phyloP scores from a whole-genome alignment of 2,329 filamentous ascomycete genomes.

The Nemania sp. region DNA sequence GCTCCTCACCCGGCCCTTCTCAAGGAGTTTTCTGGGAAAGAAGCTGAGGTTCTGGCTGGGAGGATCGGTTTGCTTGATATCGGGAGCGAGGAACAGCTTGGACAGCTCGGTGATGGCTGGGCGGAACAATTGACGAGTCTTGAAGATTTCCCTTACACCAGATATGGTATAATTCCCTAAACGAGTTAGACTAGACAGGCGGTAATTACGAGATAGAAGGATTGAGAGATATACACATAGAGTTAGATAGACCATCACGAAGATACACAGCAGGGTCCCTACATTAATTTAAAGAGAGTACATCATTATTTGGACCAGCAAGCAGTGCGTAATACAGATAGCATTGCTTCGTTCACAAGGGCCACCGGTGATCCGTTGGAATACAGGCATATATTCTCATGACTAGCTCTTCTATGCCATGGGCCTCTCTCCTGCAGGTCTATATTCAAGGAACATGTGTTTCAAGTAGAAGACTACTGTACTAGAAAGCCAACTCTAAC shows the following conservation, averaged over 20 bases:
- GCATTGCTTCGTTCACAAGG: no score
- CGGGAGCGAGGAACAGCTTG: slow-evolving; percentile 40
- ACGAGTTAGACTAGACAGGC: neutral
- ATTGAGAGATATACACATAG: neutral
- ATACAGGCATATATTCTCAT: no score
- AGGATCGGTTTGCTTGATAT: slow-evolving; percentile 34
- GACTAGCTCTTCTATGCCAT: no score
- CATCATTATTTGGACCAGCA: no score
- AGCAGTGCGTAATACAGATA: no score
- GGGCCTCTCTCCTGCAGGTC: no score
- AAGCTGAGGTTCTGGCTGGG: slow-evolving; percentile 39
- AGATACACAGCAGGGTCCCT: neutral
- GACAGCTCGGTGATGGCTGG: slow-evolving; percentile 44
- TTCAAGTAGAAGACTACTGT: no score
- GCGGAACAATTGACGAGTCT: slow-evolving; percentile 41
- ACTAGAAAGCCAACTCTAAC: no score
- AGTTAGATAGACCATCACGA: no score
- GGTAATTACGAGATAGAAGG: neutral
- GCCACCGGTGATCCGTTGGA: no score
- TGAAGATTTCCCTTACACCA: slow-evolving; percentile 44
- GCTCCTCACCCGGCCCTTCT: slow-evolving; percentile 65
- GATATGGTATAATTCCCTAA: slow-evolving; percentile 38
- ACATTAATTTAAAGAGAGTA: neutral
- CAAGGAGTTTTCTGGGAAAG: slow-evolving; percentile 39
- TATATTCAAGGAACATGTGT: no score